Percentiles rank a stretch among this genome's conserved stretches.
These are phyloP conservation scores for Ganoderma resinaceum DNA, from an alignment of 1,284 basidiomycete genomes.

Conservation along the genomic window DNA sequence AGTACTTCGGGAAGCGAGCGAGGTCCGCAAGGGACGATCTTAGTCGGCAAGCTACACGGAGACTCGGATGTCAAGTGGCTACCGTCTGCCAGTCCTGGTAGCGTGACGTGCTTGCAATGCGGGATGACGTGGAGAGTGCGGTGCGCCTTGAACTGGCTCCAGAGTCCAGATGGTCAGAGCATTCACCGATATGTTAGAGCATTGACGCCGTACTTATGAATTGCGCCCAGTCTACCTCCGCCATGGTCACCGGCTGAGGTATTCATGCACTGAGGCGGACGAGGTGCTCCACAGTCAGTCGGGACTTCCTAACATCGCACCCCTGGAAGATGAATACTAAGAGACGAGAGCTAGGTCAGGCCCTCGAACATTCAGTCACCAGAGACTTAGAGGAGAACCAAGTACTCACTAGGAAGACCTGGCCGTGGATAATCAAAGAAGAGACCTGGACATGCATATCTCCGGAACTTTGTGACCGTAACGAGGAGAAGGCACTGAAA, in stretches of 20 bases:
- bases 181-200: too few species aligned
- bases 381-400: not conserved
- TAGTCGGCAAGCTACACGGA: slow-evolving; percentile 40
- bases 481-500: not conserved
- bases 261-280: not conserved
- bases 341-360: not conserved
- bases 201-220: too few species aligned
- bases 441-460: not conserved
- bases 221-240: too few species aligned
- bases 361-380: not conserved
- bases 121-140: too few species aligned
- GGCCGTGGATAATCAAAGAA: not conserved
- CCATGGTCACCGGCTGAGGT: not conserved
- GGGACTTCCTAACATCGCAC: not conserved
- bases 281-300: not conserved
- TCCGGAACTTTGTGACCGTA: not conserved
- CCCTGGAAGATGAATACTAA: not conserved
- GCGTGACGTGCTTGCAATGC: not conserved
- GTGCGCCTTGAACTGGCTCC: too few species aligned
- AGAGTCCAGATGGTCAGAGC: too few species aligned
- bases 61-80: not conserved
- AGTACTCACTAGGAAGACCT: not conserved
- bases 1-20: slow-evolving; percentile 76
- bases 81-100: not conserved
- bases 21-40: slow-evolving; percentile 81